phyloP scores from a whole-genome alignment of 495 filamentous ascomycete species.

The Xylaria nigripes region DNA sequence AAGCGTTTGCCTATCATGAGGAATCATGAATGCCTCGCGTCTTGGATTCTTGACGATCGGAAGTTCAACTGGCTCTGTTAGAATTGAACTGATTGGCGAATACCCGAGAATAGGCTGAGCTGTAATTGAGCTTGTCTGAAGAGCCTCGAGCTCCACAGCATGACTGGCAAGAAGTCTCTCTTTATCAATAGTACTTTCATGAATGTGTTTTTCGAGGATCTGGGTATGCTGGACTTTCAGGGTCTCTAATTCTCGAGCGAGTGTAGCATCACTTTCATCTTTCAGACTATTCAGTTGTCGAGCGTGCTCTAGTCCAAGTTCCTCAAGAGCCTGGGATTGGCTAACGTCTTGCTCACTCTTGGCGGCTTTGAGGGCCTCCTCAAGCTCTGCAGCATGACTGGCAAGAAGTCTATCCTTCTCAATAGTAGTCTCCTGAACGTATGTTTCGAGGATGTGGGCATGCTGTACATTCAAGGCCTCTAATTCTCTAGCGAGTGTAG shows the following conservation, averaged over 20 bases:
- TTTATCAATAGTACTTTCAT: constrained; percentile 14
- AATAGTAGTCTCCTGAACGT: constrained; percentile 7
- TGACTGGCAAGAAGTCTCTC: constrained; percentile 16
- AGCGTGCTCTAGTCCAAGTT: constrained; percentile 9
- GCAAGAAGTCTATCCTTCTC: constrained; percentile 19
- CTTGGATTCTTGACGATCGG: constrained; percentile 34
- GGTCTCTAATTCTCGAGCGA: constrained; percentile 16
- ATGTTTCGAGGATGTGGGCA: constrained; percentile 10
- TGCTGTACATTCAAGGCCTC: constrained; percentile 15
- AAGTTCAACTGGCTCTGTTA: constrained; percentile 42
- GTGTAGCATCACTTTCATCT: constrained; percentile 9
- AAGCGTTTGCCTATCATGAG: constrained; percentile 32
- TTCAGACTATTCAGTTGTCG: constrained; percentile 11
- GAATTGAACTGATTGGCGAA: constrained; percentile 40
- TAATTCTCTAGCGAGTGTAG: constrained; percentile 14
- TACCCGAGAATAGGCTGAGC: constrained; percentile 29
- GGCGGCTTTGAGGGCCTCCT: too few relatives aligned
- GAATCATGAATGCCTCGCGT: constrained; percentile 41
- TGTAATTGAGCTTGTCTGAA: constrained; percentile 14
- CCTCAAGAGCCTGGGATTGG: constrained; percentile 11
- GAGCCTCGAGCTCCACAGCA: constrained; percentile 21
- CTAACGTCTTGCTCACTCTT: constrained; percentile 7
- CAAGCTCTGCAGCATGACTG: constrained; percentile 19
- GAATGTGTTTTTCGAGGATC: constrained; percentile 11
- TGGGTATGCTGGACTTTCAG: constrained; percentile 12